Conservation (phyloP, 2,329 filamentous ascomycete genomes). For the Dactylellina parvicollis region DNA sequence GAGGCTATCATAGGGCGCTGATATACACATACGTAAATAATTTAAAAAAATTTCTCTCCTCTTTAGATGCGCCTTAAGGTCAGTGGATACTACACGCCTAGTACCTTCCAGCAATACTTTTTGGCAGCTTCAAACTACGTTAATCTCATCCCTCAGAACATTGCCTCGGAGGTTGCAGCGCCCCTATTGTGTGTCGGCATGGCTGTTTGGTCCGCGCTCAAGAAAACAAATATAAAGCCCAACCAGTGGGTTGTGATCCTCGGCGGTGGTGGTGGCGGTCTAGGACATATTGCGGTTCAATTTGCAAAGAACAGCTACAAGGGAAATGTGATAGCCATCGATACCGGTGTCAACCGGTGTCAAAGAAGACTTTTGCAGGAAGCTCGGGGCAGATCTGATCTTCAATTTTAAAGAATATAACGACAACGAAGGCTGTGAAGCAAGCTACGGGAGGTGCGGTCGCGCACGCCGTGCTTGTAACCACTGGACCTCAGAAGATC, state of each 20-base stretch:
- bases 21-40: too few relatives aligned
- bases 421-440: constrained; percentile 54
- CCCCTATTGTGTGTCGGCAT: constrained; percentile 71
- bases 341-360: constrained; percentile 54
- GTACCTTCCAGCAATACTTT: constrained; percentile 56
- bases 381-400: constrained; percentile 57
- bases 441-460: constrained; percentile 51
- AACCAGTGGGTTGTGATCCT: constrained; percentile 57
- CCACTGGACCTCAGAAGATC: constrained; percentile 34
- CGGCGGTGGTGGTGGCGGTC: constrained; percentile 58
- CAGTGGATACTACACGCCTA: constrained; percentile 58
- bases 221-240: constrained; percentile 63
- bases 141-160: constrained; percentile 67
- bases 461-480: constrained; percentile 33
- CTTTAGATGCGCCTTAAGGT: constrained; percentile 57
- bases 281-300: constrained; percentile 58
- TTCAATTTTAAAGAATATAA: constrained; percentile 56
- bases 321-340: constrained; percentile 56
- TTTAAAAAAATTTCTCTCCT: constrained; percentile 49
- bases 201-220: constrained; percentile 69
- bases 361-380: constrained; percentile 55
- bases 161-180: constrained; percentile 68
- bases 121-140: constrained; percentile 35
- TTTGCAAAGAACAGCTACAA: constrained; percentile 57
- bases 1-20: too few relatives aligned